Evolutionary conservation across 2,329 filamentous ascomycete species (phyloP), one percentile per base, ranked within the genome.

Genomic region (Metarhizium humberi): DNA sequence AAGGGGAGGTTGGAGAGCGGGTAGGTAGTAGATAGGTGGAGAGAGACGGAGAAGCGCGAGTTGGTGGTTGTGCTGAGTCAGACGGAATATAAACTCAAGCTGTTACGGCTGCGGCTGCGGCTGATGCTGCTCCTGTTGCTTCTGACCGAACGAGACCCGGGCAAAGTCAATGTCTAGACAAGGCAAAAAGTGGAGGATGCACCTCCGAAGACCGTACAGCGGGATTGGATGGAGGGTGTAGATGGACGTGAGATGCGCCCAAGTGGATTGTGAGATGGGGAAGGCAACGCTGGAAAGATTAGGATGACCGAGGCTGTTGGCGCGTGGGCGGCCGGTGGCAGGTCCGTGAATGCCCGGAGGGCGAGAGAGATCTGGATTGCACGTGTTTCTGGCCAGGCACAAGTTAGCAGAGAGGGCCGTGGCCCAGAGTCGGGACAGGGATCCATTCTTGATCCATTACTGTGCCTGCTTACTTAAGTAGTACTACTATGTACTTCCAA

Each of bases 1-100:
- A 68, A 60, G 62, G 60, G 56, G 60, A 59, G 68, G 58, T 60
- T 56, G 56, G 52, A 57, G 62, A 61, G 57, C 55, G 58, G 10
- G 10, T 34, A 34, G 6, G 32, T 34, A 11, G 32, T 34, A 11
- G 32, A 34, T 25, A 25, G 8, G 29, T 29, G 20, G 51, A 29
- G 43, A 16, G 16, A 16, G 48, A 43, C 29, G 46, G 45, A 36
- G 8, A 50, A 50, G 45, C 46, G 25, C 46, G 18, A 38, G 51
- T 30, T 40, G 14, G 14, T 3, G 36, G 34, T 13, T 51, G 13
- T 52, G 54, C 54, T 55, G 54, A 52, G 54, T 55, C 51, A 55
- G 55, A 48, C 18, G 14, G 18, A 16, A 42, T 4, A 51, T 18
- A 11, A 49, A 40, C 29, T 51, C 38, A 47, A 47, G 49, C 42